Conservation (phyloP, 2,329 filamentous ascomycete genomes). For the Pochonia chlamydosporia region DNA sequence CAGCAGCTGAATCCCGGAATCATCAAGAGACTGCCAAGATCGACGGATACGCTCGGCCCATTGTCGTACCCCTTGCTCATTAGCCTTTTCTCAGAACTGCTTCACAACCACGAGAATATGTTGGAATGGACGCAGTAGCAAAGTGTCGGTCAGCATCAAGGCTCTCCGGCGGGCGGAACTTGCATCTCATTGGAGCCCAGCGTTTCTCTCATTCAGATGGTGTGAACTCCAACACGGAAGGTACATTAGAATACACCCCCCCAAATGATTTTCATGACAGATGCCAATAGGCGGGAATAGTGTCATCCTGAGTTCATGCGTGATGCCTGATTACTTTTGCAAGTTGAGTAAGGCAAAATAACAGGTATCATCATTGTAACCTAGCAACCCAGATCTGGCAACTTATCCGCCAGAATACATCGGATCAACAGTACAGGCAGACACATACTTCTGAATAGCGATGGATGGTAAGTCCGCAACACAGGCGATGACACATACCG, state of each 20-base stretch:
- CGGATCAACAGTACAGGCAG: no score
- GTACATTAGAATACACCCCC: not conserved
- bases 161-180: not conserved
- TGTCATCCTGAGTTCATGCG: not conserved
- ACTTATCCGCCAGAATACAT: no score
- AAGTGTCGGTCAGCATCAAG: not conserved
- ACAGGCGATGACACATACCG: no score
- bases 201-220: not conserved
- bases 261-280: not conserved
- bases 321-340: not conserved
- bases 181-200: not conserved
- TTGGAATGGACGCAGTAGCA: not conserved
- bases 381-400: no score
- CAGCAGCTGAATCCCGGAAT: not conserved
- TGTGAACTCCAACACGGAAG: not conserved
- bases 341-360: no score
- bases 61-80: not conserved
- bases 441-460: no score
- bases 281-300: not conserved
- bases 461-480: no score
- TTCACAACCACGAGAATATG: not conserved
- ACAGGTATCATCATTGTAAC: no score
- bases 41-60: slow-evolving; percentile 1
- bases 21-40: not conserved
- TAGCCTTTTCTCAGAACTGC: not conserved